phyloP scores from a whole-genome alignment of 768 basidiomycete species.

The Cystofilobasidium ferigula region DNA sequence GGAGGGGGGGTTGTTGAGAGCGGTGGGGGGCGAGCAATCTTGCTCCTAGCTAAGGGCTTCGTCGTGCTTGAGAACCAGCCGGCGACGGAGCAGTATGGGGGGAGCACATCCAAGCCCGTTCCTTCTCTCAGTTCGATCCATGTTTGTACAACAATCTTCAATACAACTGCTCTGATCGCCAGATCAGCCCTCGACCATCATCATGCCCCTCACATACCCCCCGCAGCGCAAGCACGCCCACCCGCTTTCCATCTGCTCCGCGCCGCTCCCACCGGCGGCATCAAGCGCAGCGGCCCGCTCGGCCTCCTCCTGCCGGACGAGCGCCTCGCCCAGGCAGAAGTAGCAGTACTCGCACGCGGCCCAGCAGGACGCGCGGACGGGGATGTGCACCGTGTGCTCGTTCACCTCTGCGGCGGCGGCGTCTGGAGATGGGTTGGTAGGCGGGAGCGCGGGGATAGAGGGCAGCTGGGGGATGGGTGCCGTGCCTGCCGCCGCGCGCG shows the following conservation, averaged over 20 bases:
- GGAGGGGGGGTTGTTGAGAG: background rate
- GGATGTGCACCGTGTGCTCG: conserved; percentile 70
- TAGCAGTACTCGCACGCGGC: conserved; percentile 89
- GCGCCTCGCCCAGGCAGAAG: conserved; percentile 73
- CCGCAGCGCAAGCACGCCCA: conserved; percentile 15
- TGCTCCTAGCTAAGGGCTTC: background rate
- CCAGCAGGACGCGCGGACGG: conserved; percentile 44
- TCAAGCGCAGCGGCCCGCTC: background rate
- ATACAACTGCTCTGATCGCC: background rate
- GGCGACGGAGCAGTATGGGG: background rate
- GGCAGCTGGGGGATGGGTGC: conserved; percentile 27
- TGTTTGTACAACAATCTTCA: too few relatives aligned
- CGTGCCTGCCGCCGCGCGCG: conserved; percentile 40
- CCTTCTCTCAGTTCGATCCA: too few relatives aligned
- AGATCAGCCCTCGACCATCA: conserved; percentile 3
- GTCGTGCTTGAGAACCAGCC: background rate
- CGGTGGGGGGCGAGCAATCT: background rate
- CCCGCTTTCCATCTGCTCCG: too few relatives aligned
- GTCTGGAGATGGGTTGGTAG: conserved; percentile 35
- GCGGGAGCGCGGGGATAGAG: conserved; percentile 42
- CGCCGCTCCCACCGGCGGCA: too few relatives aligned
- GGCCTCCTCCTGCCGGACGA: conserved; percentile 44
- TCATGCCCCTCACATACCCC: background rate
- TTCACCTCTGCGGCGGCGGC: too few relatives aligned
- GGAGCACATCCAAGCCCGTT: conserved; percentile 4